These are phyloP conservation scores for Hypoxylon sp. DNA, from an alignment of 2,329 filamentous ascomycete genomes.

Conservation along the genomic window DNA sequence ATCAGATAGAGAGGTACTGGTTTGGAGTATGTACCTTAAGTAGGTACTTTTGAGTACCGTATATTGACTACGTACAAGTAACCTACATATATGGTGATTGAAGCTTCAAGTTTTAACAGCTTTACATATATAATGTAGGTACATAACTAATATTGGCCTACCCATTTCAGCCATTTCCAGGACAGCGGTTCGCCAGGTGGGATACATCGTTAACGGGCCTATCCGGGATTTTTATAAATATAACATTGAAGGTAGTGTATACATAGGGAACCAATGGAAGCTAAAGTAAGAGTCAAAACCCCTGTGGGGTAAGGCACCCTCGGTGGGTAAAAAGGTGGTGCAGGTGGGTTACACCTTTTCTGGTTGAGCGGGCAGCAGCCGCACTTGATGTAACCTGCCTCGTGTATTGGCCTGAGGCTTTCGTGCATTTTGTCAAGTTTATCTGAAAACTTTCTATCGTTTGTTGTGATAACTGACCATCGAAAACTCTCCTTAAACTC, in stretches of 20 bases:
- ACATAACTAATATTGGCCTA: background rate
- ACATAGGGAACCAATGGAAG: conserved; percentile 17
- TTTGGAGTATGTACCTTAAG: background rate
- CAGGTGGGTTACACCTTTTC: conserved; percentile 30
- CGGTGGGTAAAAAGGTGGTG: conserved; percentile 18
- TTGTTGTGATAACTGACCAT: conserved; percentile 24
- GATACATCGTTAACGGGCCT: conserved; percentile 14
- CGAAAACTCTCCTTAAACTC: conserved; percentile 1
- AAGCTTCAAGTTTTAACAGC: no score
- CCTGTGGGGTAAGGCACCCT: conserved; percentile 31
- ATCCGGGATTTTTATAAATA: conserved; percentile 10
- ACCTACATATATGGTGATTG: no score
- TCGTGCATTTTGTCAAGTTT: conserved; percentile 38
- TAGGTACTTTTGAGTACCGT: no score
- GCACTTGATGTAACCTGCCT: conserved; percentile 42
- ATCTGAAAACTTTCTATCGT: conserved; percentile 26
- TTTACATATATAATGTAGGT: no score
- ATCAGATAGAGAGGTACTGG: background rate
- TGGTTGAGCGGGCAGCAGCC: conserved; percentile 39
- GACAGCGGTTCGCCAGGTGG: conserved; percentile 16
- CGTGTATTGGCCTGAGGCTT: conserved; percentile 39
- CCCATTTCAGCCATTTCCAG: conserved; percentile 13
- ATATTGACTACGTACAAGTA: no score
- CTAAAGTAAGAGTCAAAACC: conserved; percentile 12
- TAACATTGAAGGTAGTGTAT: no score